Conservation (phyloP, 2,329 filamentous ascomycete species). For the Zymoseptoria crescenta region DNA sequence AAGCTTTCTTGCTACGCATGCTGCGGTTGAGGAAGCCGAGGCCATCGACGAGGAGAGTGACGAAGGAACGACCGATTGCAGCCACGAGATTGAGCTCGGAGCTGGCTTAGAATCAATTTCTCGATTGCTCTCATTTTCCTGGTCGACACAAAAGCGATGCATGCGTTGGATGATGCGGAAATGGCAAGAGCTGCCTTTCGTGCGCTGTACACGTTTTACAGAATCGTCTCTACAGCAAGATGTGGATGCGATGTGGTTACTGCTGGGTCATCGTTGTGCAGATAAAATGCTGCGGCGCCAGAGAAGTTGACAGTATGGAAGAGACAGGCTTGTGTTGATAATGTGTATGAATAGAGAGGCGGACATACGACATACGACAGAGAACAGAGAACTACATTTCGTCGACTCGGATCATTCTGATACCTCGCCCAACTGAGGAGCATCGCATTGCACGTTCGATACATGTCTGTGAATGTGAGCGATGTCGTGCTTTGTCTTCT, state of each 20-base stretch:
- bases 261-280: not conserved
- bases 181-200: not conserved
- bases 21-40: constrained; percentile 47
- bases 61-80: not conserved
- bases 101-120: not conserved
- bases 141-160: not conserved
- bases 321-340: not conserved
- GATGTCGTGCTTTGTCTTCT: not conserved
- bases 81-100: not conserved
- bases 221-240: not conserved
- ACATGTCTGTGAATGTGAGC: no score
- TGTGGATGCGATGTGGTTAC: no score
- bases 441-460: no score
- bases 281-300: not conserved
- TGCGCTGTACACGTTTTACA: not conserved
- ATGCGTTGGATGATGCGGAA: not conserved
- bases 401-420: not conserved
- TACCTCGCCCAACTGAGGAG: no score
- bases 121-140: not conserved
- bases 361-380: not conserved
- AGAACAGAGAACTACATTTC: not conserved
- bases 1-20: constrained; percentile 43
- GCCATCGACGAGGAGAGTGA: constrained; percentile 38
- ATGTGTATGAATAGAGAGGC: not conserved
- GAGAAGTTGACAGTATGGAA: not conserved